Conservation (phyloP, 306 rosid species). For the Quercus mongolica region DNA sequence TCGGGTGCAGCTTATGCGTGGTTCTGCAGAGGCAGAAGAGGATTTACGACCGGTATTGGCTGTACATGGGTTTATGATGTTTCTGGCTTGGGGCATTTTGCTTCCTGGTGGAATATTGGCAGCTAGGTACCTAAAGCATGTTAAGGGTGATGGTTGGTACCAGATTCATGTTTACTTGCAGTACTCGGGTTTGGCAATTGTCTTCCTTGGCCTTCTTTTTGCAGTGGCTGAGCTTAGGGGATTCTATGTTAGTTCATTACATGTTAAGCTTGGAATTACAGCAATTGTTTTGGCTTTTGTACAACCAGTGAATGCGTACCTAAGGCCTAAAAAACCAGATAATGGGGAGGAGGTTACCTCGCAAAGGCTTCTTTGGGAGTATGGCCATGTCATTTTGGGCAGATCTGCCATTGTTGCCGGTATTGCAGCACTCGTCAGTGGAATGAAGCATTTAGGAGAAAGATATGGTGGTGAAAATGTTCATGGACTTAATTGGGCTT, state of each 20-base stretch:
- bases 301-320: constrained; percentile 69
- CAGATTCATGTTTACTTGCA: constrained; percentile 89
- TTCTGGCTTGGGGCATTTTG: constrained; percentile 89
- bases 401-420: constrained; percentile 68
- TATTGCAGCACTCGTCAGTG: constrained; percentile 71
- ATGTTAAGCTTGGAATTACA: constrained; percentile 70
- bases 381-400: constrained; percentile 62
- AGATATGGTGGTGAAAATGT: constrained; percentile 67
- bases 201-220: constrained; percentile 80
- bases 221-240: constrained; percentile 92
- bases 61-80: constrained; percentile 96
- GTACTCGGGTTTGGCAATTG: constrained; percentile 77
- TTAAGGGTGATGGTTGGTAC: constrained; percentile 93
- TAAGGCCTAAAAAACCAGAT: constrained; percentile 55
- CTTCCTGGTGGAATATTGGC: constrained; percentile 88
- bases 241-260: constrained; percentile 64
- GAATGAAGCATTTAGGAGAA: constrained; percentile 86
- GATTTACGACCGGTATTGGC: constrained; percentile 87
- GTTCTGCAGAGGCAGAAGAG: constrained; percentile 93
- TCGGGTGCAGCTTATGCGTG: constrained; percentile 66
- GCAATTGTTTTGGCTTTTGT: constrained; percentile 64
- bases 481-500: constrained; percentile 68
- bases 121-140: constrained; percentile 84
- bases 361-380: constrained; percentile 79
- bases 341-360: constrained; percentile 53